phyloP scores from a whole-genome alignment of 2,329 filamentous ascomycete genomes.

The Colletotrichum lindemuthianum region DNA sequence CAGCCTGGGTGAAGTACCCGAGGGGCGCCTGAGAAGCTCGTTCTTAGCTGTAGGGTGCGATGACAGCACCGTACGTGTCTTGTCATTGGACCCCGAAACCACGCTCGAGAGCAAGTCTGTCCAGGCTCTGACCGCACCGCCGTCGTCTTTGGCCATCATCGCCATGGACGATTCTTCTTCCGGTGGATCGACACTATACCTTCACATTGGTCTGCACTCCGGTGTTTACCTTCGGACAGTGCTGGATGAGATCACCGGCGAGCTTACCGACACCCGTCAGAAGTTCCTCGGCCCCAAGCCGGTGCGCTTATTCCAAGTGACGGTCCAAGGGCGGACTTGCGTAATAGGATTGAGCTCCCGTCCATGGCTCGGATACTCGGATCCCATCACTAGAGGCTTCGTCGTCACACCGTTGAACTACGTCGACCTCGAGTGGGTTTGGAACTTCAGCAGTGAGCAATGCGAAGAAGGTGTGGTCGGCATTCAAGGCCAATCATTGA shows the following conservation, averaged over 20 bases:
- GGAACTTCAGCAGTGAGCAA: slow-evolving; percentile 96
- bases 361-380: slow-evolving; percentile 95
- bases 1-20: slow-evolving; percentile 92
- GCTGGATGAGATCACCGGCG: slow-evolving; percentile 93
- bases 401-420: slow-evolving; percentile 94
- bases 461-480: slow-evolving; percentile 94
- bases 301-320: slow-evolving; percentile 91
- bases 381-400: slow-evolving; percentile 86
- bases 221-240: slow-evolving; percentile 96
- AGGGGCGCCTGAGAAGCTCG: slow-evolving; percentile 87
- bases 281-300: slow-evolving; percentile 93
- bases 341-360: slow-evolving; percentile 91
- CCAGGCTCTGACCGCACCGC: slow-evolving; percentile 90
- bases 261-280: slow-evolving; percentile 92
- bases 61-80: slow-evolving; percentile 92
- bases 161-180: slow-evolving; percentile 94
- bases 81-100: slow-evolving; percentile 89
- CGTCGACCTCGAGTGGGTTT: slow-evolving; percentile 88
- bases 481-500: slow-evolving; percentile 86
- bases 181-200: slow-evolving; percentile 87
- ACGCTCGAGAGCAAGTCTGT: slow-evolving; percentile 94
- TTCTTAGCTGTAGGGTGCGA: slow-evolving; percentile 97
- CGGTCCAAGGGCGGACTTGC: slow-evolving; percentile 83
- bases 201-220: slow-evolving; percentile 95
- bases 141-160: slow-evolving; percentile 90